phyloP scores from a whole-genome alignment of 495 filamentous ascomycete species.

The Tuber aestivum region DNA sequence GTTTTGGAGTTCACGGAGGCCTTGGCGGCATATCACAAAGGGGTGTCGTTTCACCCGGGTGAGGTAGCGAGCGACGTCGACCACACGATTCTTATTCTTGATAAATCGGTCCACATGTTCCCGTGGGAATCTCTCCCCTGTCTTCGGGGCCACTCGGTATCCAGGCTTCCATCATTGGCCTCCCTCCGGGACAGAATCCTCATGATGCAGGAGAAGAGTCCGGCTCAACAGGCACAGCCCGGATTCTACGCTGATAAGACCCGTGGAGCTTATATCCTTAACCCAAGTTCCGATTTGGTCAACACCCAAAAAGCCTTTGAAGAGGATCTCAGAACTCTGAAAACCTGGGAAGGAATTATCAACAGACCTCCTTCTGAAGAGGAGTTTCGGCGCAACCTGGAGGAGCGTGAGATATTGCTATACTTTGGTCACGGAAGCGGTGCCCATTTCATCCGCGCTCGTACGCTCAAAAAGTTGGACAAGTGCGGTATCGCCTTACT shows the following conservation, averaged over 20 bases:
- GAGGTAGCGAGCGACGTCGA: conserved; percentile 44
- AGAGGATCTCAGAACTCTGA: conserved; percentile 51
- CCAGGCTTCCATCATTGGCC: conserved; percentile 73
- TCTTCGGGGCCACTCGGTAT: conserved; percentile 70
- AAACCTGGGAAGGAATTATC: conserved; percentile 60
- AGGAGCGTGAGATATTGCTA: conserved; percentile 61
- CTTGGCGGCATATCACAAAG: conserved; percentile 67
- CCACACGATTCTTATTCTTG: conserved; percentile 88
- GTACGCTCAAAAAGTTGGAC: conserved; percentile 69
- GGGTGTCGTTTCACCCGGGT: conserved; percentile 43
- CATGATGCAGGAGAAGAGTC: conserved; percentile 46
- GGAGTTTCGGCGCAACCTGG: conserved; percentile 62
- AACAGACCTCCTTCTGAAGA: conserved; percentile 65
- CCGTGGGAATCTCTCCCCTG: conserved; percentile 95
- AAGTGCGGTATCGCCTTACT: conserved; percentile 75
- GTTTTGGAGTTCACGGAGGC: conserved; percentile 77
- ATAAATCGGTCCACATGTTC: conserved; percentile 81
- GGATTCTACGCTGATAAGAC: conserved; percentile 54
- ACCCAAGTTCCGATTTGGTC: conserved; percentile 73
- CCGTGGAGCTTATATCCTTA: conserved; percentile 77
- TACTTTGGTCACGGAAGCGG: conserved; percentile 97
- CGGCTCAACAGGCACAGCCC: conserved; percentile 28
- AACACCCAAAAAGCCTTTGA: conserved; percentile 73
- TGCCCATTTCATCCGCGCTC: conserved; percentile 81
- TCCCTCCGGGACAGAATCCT: conserved; percentile 67